Conservation (phyloP, 208 protist species). For the Sergeia podlipaevii region DNA sequence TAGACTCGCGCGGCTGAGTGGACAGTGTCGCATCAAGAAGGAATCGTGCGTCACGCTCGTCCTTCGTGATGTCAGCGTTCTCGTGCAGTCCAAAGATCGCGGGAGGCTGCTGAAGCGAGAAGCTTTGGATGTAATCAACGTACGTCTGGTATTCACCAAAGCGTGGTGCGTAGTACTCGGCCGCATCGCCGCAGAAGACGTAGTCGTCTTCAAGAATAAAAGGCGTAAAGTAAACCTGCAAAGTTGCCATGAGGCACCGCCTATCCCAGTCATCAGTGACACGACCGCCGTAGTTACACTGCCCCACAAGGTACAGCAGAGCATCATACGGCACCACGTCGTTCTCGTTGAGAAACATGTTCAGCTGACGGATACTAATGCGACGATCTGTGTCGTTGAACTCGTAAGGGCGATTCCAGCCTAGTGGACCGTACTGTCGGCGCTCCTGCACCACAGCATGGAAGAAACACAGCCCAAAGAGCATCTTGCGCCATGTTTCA, state of each 20-base stretch:
- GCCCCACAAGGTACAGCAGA: slow-evolving; percentile 90
- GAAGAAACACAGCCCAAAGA: slow-evolving; percentile 96
- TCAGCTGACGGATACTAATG: slow-evolving; percentile 94
- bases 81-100: slow-evolving; percentile 93
- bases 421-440: slow-evolving; percentile 94
- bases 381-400: slow-evolving; percentile 97
- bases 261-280: slow-evolving; percentile 94
- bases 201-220: slow-evolving; percentile 91
- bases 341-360: slow-evolving; percentile 94
- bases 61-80: slow-evolving; percentile 95
- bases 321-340: slow-evolving; percentile 93
- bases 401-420: slow-evolving; percentile 97
- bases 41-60: slow-evolving; percentile 84
- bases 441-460: slow-evolving; percentile 96
- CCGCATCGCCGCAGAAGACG: slow-evolving; percentile 79
- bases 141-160: slow-evolving; percentile 84
- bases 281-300: slow-evolving; percentile 94
- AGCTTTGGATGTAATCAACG: slow-evolving; percentile 79
- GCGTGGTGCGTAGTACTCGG: slow-evolving; percentile 81
- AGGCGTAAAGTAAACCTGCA: slow-evolving; percentile 82
- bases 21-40: slow-evolving; percentile 85
- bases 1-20: slow-evolving; percentile 83
- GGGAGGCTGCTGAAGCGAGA: slow-evolving; percentile 82
- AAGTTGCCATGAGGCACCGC: slow-evolving; percentile 88
- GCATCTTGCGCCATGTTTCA: slow-evolving; percentile 85